phyloP scores from a whole-genome alignment of 2,329 filamentous ascomycete genomes.

The Colletotrichum filicis region DNA sequence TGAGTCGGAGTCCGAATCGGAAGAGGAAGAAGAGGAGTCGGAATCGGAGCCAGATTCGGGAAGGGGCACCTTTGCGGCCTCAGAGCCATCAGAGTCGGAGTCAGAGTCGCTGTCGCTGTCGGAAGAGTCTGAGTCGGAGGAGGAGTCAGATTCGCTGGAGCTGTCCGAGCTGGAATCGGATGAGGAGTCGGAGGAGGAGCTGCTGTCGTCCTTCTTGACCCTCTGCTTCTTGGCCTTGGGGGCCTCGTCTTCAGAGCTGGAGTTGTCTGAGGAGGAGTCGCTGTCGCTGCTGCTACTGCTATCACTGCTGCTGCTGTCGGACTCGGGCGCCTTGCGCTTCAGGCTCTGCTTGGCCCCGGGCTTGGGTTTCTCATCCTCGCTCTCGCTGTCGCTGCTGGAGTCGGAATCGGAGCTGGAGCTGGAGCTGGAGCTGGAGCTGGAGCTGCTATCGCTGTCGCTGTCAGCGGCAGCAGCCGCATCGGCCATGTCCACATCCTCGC shows the following conservation, averaged over 20 bases:
- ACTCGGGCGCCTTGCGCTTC: slow-evolving; percentile 54
- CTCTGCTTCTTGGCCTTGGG: slow-evolving; percentile 65
- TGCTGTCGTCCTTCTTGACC: slow-evolving; percentile 47
- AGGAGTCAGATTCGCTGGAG: slow-evolving; percentile 36
- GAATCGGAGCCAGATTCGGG: slow-evolving; percentile 56
- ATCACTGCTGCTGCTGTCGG: slow-evolving; percentile 38
- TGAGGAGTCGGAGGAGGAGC: slow-evolving; percentile 51
- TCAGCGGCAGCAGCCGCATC: slow-evolving; percentile 48
- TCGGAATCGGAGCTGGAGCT: slow-evolving; percentile 49
- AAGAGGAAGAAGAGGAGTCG: slow-evolving; percentile 43
- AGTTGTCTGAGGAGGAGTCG: slow-evolving; percentile 48
- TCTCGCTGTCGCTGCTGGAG: slow-evolving; percentile 41
- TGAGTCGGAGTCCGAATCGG: slow-evolving; percentile 37
- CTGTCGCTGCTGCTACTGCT: slow-evolving; percentile 44
- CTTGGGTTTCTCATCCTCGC: slow-evolving; percentile 18
- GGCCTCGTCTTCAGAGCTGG: slow-evolving; percentile 57
- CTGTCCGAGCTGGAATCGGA: slow-evolving; percentile 49
- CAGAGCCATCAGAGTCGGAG: slow-evolving; percentile 43
- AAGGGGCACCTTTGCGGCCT: slow-evolving; percentile 53
- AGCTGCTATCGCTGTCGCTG: slow-evolving; percentile 47
- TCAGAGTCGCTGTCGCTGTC: slow-evolving; percentile 46
- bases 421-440: slow-evolving; percentile 49
- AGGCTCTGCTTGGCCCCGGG: slow-evolving; percentile 41
- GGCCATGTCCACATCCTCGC: slow-evolving; percentile 59
- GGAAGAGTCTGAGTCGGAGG: slow-evolving; percentile 44